These are phyloP conservation scores for Suillus sp. DNA, from an alignment of 768 basidiomycete species.

Conservation along the genomic window DNA sequence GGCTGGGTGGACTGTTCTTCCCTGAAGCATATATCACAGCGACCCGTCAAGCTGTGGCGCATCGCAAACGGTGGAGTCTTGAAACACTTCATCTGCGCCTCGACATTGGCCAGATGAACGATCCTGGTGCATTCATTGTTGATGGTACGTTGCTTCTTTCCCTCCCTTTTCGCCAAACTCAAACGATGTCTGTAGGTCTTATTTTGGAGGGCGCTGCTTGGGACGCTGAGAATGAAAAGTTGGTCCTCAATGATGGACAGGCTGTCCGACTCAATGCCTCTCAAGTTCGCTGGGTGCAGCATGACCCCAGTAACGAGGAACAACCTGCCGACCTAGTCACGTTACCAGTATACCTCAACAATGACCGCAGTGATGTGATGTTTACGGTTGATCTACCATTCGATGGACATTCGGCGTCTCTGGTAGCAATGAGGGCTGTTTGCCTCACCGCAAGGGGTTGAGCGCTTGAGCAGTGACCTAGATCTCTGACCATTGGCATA, in stretches of 20 bases:
- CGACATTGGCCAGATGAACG: conserved; percentile 79
- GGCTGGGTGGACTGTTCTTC: conserved; percentile 95
- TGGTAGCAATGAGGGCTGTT: conserved; percentile 86
- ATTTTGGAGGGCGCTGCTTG: conserved; percentile 86
- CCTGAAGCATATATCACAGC: conserved; percentile 97
- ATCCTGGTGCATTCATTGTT: conserved; percentile 79
- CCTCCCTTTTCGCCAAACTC: conserved; percentile 8
- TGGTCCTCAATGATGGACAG: conserved; percentile 85
- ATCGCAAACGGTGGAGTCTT: conserved; percentile 88
- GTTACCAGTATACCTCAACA: conserved; percentile 91
- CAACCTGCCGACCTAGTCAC: conserved; percentile 50
- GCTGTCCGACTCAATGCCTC: conserved; percentile 77
- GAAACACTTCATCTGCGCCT: conserved; percentile 83
- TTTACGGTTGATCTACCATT: conserved; percentile 89
- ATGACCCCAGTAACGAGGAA: conserved; percentile 32
- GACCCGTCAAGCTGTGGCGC: conserved; percentile 93
- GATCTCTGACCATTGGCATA: conserved; percentile 2
- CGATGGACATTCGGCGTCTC: conserved; percentile 60
- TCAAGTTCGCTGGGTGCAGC: conserved; percentile 86
- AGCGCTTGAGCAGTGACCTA: conserved; percentile 36
- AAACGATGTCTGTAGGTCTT: conserved; percentile 55
- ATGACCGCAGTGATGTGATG: conserved; percentile 84
- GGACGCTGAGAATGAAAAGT: conserved; percentile 51
- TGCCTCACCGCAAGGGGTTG: conserved; percentile 85
- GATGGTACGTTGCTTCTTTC: conserved; percentile 52